Percentiles rank a stretch among this genome's conserved stretches.
Conservation (phyloP, 2,329 filamentous ascomycete genomes). For the Aspergillus clavatus region DNA sequence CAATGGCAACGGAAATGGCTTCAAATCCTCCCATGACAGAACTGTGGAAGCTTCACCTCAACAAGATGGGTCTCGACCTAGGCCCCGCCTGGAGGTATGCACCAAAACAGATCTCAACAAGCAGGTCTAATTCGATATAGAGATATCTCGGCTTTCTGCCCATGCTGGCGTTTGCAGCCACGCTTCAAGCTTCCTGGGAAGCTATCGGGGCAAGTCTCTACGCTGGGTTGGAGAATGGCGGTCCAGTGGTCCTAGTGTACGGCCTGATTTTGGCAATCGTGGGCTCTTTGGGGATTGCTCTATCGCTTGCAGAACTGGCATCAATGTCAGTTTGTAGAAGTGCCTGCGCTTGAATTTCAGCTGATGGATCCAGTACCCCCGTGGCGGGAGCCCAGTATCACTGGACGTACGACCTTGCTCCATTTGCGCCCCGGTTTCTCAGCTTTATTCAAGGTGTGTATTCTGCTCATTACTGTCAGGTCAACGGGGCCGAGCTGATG, state of each 20-base stretch:
- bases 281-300: conserved; percentile 27
- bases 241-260: conserved; percentile 26
- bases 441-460: conserved; percentile 22
- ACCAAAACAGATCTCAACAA: not conserved
- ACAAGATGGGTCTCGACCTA: not conserved
- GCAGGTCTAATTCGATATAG: not conserved
- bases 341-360: conserved; percentile 5
- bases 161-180: conserved; percentile 30
- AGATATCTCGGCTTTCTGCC: conserved; percentile 27
- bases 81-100: conserved; percentile 3
- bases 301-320: conserved; percentile 31
- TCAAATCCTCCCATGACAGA: not conserved
- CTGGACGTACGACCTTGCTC: conserved; percentile 32
- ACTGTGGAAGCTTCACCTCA: not conserved
- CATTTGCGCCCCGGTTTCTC: conserved; percentile 16
- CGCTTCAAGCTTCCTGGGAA: conserved; percentile 34
- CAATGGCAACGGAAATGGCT: not conserved
- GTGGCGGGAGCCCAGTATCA: conserved; percentile 34
- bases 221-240: conserved; percentile 19
- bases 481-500: conserved; percentile 23
- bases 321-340: conserved; percentile 30
- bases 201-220: conserved; percentile 10
- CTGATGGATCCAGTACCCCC: conserved; percentile 11
- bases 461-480: too few species aligned
- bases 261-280: conserved; percentile 23